phyloP scores from a whole-genome alignment of 148 eudicot species.

The Silene latifolia region DNA sequence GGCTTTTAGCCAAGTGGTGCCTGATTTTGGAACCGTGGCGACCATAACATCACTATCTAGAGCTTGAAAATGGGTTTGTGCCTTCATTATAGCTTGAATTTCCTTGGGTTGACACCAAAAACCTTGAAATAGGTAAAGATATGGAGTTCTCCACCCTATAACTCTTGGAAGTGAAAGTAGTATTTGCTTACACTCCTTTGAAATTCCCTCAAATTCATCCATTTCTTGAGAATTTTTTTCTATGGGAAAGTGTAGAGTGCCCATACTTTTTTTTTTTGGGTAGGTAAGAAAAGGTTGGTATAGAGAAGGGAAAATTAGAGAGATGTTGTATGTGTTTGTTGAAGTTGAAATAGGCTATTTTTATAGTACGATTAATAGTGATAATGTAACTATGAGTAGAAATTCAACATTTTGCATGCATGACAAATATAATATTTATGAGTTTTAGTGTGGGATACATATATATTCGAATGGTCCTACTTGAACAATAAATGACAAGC shows the following conservation, averaged over 20 bases:
- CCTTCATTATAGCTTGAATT: constrained; percentile 34
- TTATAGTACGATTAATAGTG: background rate
- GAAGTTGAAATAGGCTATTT: background rate
- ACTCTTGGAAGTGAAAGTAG: constrained; percentile 38
- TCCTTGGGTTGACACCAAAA: constrained; percentile 55
- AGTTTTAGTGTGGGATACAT: no score
- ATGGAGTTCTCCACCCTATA: constrained; percentile 40
- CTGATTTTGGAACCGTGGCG: constrained; percentile 53
- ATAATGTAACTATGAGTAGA: no score
- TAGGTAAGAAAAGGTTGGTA: no score
- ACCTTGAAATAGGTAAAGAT: constrained; percentile 36
- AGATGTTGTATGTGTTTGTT: background rate
- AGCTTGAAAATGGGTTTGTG: constrained; percentile 37
- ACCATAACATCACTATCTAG: constrained; percentile 39
- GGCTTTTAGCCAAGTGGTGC: constrained; percentile 75
- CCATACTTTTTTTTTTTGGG: constrained; percentile 13
- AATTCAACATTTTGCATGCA: constrained; percentile 4
- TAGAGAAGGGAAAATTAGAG: background rate
- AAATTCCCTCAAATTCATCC: constrained; percentile 22
- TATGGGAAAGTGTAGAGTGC: constrained; percentile 1
- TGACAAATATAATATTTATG: no score
- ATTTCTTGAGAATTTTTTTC: constrained; percentile 10
- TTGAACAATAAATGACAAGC: background rate
- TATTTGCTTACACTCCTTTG: constrained; percentile 21
- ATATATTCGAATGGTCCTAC: background rate